phyloP scores from a whole-genome alignment of 2,329 filamentous ascomycete genomes.

The Phyllosticta paracitricarpa region DNA sequence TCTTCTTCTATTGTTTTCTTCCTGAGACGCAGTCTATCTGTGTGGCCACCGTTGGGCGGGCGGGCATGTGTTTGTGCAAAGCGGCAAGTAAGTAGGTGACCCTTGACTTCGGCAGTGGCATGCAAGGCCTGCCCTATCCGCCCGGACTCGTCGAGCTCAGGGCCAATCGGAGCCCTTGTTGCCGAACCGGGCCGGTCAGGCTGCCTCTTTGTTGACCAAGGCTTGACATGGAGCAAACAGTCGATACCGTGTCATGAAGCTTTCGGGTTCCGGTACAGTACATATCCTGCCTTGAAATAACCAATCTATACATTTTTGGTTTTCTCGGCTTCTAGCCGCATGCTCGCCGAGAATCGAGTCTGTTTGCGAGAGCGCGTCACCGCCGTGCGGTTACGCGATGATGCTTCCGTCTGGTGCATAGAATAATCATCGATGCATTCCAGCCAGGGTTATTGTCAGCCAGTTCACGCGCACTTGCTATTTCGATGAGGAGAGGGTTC shows the following conservation, averaged over 20 bases:
- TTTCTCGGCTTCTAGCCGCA: not conserved
- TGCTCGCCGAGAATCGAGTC: not conserved
- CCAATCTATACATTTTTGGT: not conserved
- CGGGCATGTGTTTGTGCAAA: not conserved
- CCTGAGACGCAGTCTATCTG: not conserved
- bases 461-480: not conserved
- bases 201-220: not conserved
- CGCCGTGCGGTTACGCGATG: not conserved
- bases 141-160: not conserved
- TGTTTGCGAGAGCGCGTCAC: not conserved
- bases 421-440: not conserved
- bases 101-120: not conserved
- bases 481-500: not conserved
- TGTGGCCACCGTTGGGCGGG: not conserved
- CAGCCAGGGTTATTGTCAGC: not conserved
- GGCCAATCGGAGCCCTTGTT: not conserved
- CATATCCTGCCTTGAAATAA: not conserved
- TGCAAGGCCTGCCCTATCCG: not conserved
- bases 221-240: not conserved
- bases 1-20: no score
- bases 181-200: not conserved
- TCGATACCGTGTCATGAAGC: not conserved
- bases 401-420: not conserved
- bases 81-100: not conserved
- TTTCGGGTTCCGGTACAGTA: not conserved